These are phyloP conservation scores for Rhizomucor pusillus DNA, from an alignment of 371 early-diverging fungal genomes.

Conservation along the genomic window DNA sequence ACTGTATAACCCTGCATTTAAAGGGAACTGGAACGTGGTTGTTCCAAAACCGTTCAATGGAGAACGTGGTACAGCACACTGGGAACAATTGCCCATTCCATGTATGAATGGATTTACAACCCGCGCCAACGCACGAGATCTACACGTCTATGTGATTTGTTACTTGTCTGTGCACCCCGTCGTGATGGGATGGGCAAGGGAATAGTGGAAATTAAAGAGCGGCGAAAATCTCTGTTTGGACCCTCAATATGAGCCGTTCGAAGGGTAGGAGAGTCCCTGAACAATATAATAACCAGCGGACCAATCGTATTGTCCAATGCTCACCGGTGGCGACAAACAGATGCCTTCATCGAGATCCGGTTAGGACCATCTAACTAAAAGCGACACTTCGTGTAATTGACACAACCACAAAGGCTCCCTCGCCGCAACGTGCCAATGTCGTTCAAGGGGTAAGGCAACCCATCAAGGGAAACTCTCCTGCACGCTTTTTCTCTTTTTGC, in stretches of 20 bases:
- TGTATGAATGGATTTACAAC: neutral
- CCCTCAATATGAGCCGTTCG: neutral
- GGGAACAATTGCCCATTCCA: neutral
- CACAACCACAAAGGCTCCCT: neutral
- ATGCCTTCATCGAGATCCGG: neutral
- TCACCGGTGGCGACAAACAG: neutral
- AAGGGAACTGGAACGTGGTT: constrained; percentile 15
- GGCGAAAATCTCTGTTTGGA: neutral
- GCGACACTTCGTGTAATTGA: neutral
- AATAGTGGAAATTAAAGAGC: neutral
- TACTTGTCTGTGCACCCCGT: neutral
- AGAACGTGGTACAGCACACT: constrained; percentile 10
- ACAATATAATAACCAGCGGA: neutral
- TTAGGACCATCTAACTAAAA: neutral
- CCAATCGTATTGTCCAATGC: neutral
- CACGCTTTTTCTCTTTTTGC: neutral
- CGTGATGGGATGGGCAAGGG: neutral
- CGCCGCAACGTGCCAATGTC: neutral
- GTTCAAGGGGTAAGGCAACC: neutral
- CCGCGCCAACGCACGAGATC: neutral
- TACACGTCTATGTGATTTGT: neutral
- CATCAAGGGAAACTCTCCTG: neutral
- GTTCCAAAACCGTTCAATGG: constrained; percentile 9
- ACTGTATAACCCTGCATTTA: constrained; percentile 18
- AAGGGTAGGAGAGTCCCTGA: neutral